A percentile compares a stretch with the other conserved stretches of the same genome.
Conservation (phyloP, 2,329 filamentous ascomycete genomes). For the Alternaria conjuncta region DNA sequence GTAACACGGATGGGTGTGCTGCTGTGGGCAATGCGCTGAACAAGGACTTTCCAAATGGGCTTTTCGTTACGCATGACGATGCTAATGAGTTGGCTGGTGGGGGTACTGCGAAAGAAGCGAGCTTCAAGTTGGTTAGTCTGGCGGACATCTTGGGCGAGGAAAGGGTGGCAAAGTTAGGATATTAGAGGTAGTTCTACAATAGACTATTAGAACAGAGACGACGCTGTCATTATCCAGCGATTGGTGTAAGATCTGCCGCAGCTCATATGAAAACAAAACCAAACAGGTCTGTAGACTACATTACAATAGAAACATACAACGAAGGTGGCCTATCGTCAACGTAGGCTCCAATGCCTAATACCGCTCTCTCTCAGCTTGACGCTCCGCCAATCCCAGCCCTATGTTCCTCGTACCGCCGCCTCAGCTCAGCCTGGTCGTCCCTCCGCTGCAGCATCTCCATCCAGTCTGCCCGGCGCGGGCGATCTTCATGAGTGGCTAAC, state of each 20-base stretch:
- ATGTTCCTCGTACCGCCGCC: not conserved
- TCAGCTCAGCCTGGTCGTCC: not conserved
- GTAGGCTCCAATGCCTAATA: not conserved
- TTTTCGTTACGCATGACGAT: constrained; percentile 62
- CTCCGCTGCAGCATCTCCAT: not conserved
- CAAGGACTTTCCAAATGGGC: constrained; percentile 44
- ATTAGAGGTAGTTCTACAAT: constrained; percentile 5
- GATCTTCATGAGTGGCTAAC: not conserved
- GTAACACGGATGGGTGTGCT: constrained; percentile 61
- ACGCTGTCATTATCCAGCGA: not conserved
- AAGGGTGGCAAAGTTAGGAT: constrained; percentile 26
- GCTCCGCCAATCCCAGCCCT: not conserved
- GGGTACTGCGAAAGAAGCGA: constrained; percentile 55
- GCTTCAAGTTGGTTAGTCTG: constrained; percentile 57
- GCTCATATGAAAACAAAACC: not conserved
- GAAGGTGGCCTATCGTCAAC: not conserved
- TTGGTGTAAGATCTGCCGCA: not conserved
- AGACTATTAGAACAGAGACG: not conserved
- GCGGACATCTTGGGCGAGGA: constrained; percentile 35
- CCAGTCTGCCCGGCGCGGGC: not conserved
- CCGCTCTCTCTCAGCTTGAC: not conserved
- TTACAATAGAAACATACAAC: not conserved
- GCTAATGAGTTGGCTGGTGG: constrained; percentile 58
- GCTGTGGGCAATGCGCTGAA: constrained; percentile 56
- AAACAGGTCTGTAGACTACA: not conserved